Evolutionary conservation across 139 green algal species (phyloP), one percentile per base, ranked within the genome.

Genomic region (Eudorina sp.): DNA sequence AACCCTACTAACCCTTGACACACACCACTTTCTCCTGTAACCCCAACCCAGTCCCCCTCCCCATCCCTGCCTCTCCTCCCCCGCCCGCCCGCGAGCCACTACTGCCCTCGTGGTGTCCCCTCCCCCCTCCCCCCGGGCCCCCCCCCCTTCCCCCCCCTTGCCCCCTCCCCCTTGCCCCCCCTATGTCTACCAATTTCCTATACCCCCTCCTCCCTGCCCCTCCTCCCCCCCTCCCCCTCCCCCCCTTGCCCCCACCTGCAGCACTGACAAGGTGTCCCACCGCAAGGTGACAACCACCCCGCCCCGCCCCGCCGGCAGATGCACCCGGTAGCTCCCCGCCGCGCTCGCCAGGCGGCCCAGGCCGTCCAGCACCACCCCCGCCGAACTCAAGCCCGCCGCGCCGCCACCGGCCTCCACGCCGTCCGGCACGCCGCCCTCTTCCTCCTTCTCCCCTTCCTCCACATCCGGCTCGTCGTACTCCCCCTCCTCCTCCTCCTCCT

Each of bases 231-330:
- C 58, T 6, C 58, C 58, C 58, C 27, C 58, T 21, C 18, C 58
- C 58, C 6, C 58, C 16, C 66, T 6, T 2, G 19, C 31, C 29
- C 66, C 66, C 66, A 82, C 74, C 43, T 90, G 31, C 14, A 92
- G 31, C 40, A 85, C 68, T 21, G 45, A 77, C 41, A 88, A 16
- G 16, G 64, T 80, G 45, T 88, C 64, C 66, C 66, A 88, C 4
- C 31, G 46, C 64, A 88, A 18, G 5, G 23, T 48, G n/a, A 88
- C 16, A 31, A 55, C 31, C 48, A 88, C 66, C 13, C 46, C 53
- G 21, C 29, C 36, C 3, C 68, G 68, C 18, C 36, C 36, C 29
- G 36, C 48, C 46, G 51, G 48, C 5, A 38, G 53, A 31, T n/a
- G n/a, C n/a, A n/a, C n/a, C 11, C 64, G 31, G 64, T 13, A 31